Base-by-base conservation (phyloP, 2,329 filamentous ascomycete species). In the Coleophoma eucalyptorum region DNA sequence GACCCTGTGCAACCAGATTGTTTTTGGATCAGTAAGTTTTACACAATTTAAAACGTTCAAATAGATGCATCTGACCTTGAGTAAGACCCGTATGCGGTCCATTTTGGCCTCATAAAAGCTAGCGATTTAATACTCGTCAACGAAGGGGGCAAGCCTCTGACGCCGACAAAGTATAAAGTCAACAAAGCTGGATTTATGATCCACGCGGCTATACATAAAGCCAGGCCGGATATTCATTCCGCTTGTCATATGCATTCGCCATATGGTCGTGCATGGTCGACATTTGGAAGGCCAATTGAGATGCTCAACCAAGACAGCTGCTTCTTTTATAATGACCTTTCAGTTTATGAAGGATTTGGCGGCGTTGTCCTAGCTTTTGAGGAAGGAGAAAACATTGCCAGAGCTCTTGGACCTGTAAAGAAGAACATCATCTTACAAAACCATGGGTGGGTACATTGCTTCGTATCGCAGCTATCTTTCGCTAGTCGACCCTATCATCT, bases 41-140 rank as follows among this genome's bases (percentile, higher is more conserved):
- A n/a, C n/a, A n/a, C n/a, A n/a, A n/a, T n/a, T n/a, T n/a, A n/a
- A n/a, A n/a, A n/a, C n/a, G n/a, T n/a, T n/a, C n/a, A n/a, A n/a
- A n/a, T n/a, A n/a, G n/a, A n/a, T n/a, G n/a, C n/a, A n/a, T n/a
- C n/a, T n/a, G n/a, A n/a, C n/a, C n/a, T n/a, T n/a, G n/a, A n/a
- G n/a, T n/a, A n/a, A n/a, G n/a, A 52, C 35, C 50, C 50, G 35
- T 32, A 45, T 7, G 50, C 26, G 7, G 26, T 44, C 18, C 46
- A 49, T 20, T 52, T 52, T 43, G 47, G 40, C 12, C 15, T 45
- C 8, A 65, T 76, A 19, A 73, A 66, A 41, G 69, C 67, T 15
- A 70, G 66, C 8, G 73, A 77, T 53, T 64, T 77, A 46, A 72
- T 77, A 34, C 67, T 65, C 10, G 69, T 77, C 4, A 63, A 74